A percentile compares a stretch with the other conserved stretches of the same genome.
These are phyloP conservation scores for Alternaria dauci DNA, from an alignment of 2,329 filamentous ascomycete genomes.

Conservation along the genomic window DNA sequence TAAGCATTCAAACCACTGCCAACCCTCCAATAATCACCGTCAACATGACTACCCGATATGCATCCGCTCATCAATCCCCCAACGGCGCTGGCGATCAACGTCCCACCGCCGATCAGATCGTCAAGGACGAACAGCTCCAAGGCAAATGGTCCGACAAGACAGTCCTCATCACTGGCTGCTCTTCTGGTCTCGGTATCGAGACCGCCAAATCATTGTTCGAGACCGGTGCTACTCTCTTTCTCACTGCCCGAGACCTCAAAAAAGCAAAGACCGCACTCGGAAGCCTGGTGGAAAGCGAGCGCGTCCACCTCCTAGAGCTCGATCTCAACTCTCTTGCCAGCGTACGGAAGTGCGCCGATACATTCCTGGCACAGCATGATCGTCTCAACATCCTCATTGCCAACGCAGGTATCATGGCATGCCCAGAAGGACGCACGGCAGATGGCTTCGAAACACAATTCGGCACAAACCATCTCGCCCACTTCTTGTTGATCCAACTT, in stretches of 20 bases:
- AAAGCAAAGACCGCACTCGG: conserved; percentile 32
- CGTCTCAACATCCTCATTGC: conserved; percentile 30
- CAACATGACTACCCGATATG: conserved; percentile 15
- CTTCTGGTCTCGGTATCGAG: conserved; percentile 32
- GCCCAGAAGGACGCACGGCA: conserved; percentile 27
- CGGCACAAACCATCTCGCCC: conserved; percentile 62
- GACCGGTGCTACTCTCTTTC: conserved; percentile 58
- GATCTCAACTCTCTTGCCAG: conserved; percentile 29
- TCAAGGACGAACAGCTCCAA: conserved; percentile 48
- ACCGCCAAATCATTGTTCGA: conserved; percentile 52
- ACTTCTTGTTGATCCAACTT: conserved; percentile 64
- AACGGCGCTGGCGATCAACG: conserved; percentile 52
- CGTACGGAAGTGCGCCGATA: conserved; percentile 28
- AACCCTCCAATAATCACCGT: background rate
- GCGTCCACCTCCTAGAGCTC: conserved; percentile 35
- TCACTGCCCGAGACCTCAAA: conserved; percentile 50
- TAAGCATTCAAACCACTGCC: background rate
- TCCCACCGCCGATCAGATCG: conserved; percentile 53
- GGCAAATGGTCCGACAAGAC: conserved; percentile 28
- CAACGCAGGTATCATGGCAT: conserved; percentile 38
- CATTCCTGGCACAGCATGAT: conserved; percentile 29
- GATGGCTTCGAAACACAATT: conserved; percentile 61
- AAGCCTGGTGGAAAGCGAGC: conserved; percentile 30
- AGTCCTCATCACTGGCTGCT: conserved; percentile 21
- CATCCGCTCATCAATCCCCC: conserved; percentile 16